Percentiles rank a stretch among this genome's conserved stretches.
These are phyloP conservation scores for Diatrype stigma DNA, from an alignment of 2,329 filamentous ascomycete species.

Conservation along the genomic window DNA sequence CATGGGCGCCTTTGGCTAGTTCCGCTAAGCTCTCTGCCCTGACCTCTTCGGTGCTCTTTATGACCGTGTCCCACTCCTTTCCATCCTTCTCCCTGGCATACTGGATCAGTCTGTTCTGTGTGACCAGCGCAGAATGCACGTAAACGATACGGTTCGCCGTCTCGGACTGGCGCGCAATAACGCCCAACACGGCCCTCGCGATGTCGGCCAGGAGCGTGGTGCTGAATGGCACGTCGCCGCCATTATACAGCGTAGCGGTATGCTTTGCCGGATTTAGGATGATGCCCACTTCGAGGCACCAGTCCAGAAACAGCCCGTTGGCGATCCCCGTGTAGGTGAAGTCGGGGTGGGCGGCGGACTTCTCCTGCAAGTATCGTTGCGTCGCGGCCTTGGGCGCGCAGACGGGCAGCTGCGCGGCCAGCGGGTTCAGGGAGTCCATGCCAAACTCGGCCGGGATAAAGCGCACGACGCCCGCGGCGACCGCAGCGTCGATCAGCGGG, in stretches of 20 bases:
- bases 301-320: constrained; percentile 35
- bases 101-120: constrained; percentile 32
- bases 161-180: constrained; percentile 27
- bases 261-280: constrained; percentile 24
- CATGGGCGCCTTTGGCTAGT: constrained; percentile 20
- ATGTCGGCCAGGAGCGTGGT: constrained; percentile 26
- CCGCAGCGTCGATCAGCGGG: constrained; percentile 33
- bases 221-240: constrained; percentile 28
- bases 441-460: constrained; percentile 40
- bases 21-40: constrained; percentile 23
- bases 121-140: constrained; percentile 28
- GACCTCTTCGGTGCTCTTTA: constrained; percentile 22
- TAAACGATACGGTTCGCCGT: constrained; percentile 32
- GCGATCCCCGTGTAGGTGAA: constrained; percentile 31
- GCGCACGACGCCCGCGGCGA: constrained; percentile 33
- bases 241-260: constrained; percentile 28
- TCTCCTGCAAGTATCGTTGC: constrained; percentile 29
- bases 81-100: constrained; percentile 29
- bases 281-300: constrained; percentile 24
- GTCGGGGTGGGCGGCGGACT: constrained; percentile 13
- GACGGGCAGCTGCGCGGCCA: constrained; percentile 27
- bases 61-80: constrained; percentile 19
- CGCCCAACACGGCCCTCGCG: constrained; percentile 27
- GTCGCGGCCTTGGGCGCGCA: constrained; percentile 31
- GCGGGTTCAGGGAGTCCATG: constrained; percentile 29